Evolutionary conservation across 805 yeast species (phyloP).

Genomic region (Yarrowia bubula): DNA sequence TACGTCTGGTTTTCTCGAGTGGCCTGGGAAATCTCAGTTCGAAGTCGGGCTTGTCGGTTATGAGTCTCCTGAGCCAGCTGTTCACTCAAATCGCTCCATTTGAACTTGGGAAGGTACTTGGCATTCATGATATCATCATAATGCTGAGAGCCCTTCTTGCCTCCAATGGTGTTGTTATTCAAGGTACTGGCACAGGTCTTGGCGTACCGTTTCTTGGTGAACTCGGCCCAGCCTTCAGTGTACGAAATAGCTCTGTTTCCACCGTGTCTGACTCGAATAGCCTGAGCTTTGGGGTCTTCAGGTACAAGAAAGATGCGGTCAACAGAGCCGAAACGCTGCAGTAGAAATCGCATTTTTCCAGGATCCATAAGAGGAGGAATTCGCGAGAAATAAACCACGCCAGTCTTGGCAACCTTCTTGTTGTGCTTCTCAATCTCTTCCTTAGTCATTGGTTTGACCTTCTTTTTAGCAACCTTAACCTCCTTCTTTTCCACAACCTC

Average conservation of each 20-base stretch:
- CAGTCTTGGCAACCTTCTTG: constrained; percentile 64
- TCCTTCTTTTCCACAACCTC: constrained; percentile 17
- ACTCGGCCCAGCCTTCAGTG: constrained; percentile 98
- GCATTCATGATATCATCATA: constrained; percentile 92
- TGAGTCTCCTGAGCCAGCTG: constrained; percentile 90
- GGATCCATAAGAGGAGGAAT: constrained; percentile 99
- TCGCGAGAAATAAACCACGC: constrained; percentile 87
- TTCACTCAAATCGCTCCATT: constrained; percentile 92
- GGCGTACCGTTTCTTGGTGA: constrained; percentile 77
- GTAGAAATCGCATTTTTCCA: constrained; percentile 75
- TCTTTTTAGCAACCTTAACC: constrained; percentile 25
- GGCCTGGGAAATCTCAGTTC: constrained; percentile 86
- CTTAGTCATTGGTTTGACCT: constrained; percentile 34
- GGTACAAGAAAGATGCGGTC: constrained; percentile 85
- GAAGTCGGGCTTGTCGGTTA: constrained; percentile 78
- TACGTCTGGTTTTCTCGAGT: constrained; percentile 81
- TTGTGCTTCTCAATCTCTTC: constrained; percentile 41
- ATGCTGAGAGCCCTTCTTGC: constrained; percentile 84
- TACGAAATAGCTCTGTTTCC: constrained; percentile 87
- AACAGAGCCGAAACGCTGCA: constrained; percentile 80
- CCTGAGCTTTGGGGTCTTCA: constrained; percentile 66
- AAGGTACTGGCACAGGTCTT: constrained; percentile 81
- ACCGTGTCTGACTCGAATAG: constrained; percentile 73
- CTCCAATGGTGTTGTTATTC: constrained; percentile 88
- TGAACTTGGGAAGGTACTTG: constrained; percentile 85